A percentile compares a stretch with the other conserved stretches of the same genome.
These are phyloP conservation scores for Psilocybe sp. DNA, from an alignment of 768 basidiomycete species.

Conservation along the genomic window DNA sequence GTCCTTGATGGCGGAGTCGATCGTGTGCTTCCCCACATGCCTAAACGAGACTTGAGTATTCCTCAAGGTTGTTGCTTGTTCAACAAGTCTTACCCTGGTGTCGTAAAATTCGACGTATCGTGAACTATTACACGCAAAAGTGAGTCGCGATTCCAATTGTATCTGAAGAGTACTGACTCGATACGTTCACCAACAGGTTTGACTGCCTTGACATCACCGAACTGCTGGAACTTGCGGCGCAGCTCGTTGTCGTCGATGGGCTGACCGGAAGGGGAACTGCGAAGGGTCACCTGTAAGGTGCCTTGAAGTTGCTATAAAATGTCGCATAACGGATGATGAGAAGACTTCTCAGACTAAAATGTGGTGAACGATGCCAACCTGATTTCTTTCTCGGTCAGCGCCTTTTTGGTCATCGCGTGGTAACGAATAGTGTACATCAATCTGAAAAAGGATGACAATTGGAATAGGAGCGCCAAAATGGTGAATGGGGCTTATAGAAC, in stretches of 20 bases:
- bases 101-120: slow-evolving; percentile 95
- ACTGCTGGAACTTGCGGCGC: slow-evolving; percentile 80
- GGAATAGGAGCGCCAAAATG: slow-evolving; percentile 2
- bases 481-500: slow-evolving; percentile 27
- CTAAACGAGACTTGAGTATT: slow-evolving; percentile 28
- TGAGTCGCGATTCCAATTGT: background rate
- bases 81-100: slow-evolving; percentile 54
- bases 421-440: slow-evolving; percentile 97
- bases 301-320: slow-evolving; percentile 70
- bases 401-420: slow-evolving; percentile 83
- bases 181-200: slow-evolving; percentile 59
- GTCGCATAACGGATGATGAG: background rate
- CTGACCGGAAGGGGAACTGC: slow-evolving; percentile 65
- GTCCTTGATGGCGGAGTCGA: slow-evolving; percentile 69
- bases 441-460: slow-evolving; percentile 49
- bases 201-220: slow-evolving; percentile 87
- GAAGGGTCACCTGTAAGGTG: slow-evolving; percentile 74
- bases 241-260: slow-evolving; percentile 84
- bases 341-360: background rate
- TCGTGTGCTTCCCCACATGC: slow-evolving; percentile 81
- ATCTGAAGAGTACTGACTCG: slow-evolving; percentile 38
- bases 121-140: slow-evolving; percentile 47
- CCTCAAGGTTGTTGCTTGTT: background rate
- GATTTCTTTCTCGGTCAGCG: slow-evolving; percentile 77
- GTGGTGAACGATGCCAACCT: slow-evolving; percentile 43